Evolutionary conservation across 306 rosid species (phyloP).

Genomic region (Pueraria montana): DNA sequence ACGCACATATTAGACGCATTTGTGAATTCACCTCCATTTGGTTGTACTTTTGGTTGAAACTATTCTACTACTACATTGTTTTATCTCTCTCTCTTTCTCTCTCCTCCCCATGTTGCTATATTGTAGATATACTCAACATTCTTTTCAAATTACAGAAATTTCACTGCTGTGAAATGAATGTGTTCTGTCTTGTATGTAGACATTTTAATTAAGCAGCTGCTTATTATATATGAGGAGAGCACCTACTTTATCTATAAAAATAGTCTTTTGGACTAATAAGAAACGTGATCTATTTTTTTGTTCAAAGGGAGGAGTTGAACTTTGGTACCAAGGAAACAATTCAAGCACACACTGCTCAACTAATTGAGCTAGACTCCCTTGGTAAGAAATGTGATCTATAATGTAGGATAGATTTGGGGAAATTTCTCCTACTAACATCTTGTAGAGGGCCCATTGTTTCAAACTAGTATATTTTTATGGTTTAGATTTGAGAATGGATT

Average conservation of each 20-base stretch:
- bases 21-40: background rate
- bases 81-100: background rate
- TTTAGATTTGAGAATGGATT: background rate
- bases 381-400: background rate
- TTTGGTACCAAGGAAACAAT: no score
- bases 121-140: background rate
- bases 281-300: background rate
- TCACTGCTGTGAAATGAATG: constrained; percentile 14
- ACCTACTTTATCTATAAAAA: background rate
- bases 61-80: background rate
- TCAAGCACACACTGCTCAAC: no score
- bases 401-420: background rate
- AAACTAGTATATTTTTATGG: background rate
- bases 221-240: background rate
- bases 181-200: constrained; percentile 9
- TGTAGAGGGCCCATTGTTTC: background rate
- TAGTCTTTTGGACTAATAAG: background rate
- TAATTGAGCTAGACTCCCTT: no score
- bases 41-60: constrained; percentile 5
- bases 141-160: background rate
- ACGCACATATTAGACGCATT: background rate
- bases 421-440: background rate
- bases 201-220: background rate
- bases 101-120: background rate
- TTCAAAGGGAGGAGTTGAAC: no score